phyloP scores from a whole-genome alignment of 495 filamentous ascomycete genomes.

The Pyronema domesticum region DNA sequence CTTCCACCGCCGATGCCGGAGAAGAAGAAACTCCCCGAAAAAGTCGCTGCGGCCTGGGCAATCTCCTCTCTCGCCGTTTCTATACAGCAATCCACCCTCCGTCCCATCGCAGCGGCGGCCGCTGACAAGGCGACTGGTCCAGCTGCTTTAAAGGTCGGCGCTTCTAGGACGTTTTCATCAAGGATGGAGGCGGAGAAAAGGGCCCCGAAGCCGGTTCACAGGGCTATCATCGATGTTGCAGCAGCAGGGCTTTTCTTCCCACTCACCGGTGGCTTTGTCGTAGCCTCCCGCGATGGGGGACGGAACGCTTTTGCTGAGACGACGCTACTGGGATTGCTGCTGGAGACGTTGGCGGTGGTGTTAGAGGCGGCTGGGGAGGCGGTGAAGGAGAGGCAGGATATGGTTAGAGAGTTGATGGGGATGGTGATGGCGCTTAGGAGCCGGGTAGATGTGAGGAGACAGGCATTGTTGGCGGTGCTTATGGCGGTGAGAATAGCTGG shows the following conservation, averaged over 20 bases:
- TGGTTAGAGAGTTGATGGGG: constrained; percentile 48
- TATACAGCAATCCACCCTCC: not conserved
- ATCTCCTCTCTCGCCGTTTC: not conserved
- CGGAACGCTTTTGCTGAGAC: constrained; percentile 39
- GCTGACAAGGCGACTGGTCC: constrained; percentile 56
- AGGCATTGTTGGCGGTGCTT: constrained; percentile 60
- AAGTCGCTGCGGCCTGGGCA: not conserved
- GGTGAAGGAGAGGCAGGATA: constrained; percentile 42
- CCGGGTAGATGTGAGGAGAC: constrained; percentile 48
- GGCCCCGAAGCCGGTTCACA: not conserved
- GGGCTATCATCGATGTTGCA: constrained; percentile 31
- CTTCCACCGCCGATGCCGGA: constrained; percentile 26
- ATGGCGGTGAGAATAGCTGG: constrained; percentile 54
- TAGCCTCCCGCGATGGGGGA: constrained; percentile 28
- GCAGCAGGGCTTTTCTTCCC: constrained; percentile 67
- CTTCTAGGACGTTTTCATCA: constrained; percentile 46
- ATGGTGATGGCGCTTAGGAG: constrained; percentile 26
- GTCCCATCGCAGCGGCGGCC: constrained; percentile 32
- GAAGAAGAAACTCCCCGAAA: not conserved
- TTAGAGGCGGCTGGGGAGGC: constrained; percentile 47
- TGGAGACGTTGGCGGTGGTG: constrained; percentile 49
- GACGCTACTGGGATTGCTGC: constrained; percentile 39
- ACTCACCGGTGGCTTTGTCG: constrained; percentile 41
- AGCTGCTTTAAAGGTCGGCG: constrained; percentile 54
- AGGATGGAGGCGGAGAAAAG: constrained; percentile 40